Evolutionary conservation across 768 basidiomycete genomes (phyloP), one percentile per base, ranked within the genome.

Genomic region (Cystoderma amianthinum): DNA sequence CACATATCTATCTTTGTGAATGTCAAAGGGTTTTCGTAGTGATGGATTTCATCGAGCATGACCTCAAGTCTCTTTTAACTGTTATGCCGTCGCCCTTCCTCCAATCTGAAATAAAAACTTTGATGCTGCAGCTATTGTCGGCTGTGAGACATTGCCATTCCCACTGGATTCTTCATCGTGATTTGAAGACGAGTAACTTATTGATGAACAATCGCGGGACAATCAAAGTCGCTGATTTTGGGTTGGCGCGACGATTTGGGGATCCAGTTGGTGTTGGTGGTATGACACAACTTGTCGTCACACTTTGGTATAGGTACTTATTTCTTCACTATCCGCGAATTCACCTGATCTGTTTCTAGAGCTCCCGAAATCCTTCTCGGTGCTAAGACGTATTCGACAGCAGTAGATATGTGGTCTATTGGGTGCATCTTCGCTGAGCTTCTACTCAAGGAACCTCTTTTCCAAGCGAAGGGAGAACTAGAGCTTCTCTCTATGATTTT

Each of bases 31-130:
- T 98, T 33, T 99, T 94, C 62, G 94, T 99, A 49, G 96, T 98
- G 24, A 96, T 96, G 94, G 93, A 96, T 60, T 99, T 99, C 57
- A 95, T 99, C 58, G 96, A 99, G 62, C 96, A 99, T 62, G 96
- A 99, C 61, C 83, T 99, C 59, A 99, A 99, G 65, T 86, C 94
- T 4, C 76, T 99, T 39, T 74, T 99, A 43, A 88, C 85, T 18
- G 68, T 90, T 46, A 98, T 98, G 96, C 93, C 94, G 1, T 78
- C 85, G 22, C 94, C 96, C 2, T 99, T 99, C 68, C 69, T 97
- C 30, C 92, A 95, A 63, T 95, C 92, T 32, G 96, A 99, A 64
- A 88, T 98, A 69, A 99, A 99, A 70, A 99, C 96, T 0, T 67
- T 99, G 40, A 81, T 97, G 81, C 63, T 88, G 18, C 96, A 99